phyloP scores from a whole-genome alignment of 176 grass and related monocot species.

The Bolboschoenus planiculmis region DNA sequence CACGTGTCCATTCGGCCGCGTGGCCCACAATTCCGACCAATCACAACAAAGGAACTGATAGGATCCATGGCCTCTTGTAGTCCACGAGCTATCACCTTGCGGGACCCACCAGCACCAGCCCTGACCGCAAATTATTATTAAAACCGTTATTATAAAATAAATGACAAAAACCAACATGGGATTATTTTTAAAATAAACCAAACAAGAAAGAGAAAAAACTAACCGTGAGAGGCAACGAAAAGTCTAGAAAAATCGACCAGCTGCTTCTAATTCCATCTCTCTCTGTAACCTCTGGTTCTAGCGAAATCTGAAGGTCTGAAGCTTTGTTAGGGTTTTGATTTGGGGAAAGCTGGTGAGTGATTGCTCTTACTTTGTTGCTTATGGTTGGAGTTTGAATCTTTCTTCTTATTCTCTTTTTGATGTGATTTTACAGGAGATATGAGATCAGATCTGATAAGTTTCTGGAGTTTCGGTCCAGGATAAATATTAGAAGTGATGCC shows the following conservation, averaged over 20 bases:
- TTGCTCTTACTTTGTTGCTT: neutral
- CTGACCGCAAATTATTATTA: neutral
- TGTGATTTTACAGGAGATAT: conserved; percentile 19
- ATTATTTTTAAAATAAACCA: neutral
- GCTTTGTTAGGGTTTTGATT: neutral
- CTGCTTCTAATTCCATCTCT: neutral
- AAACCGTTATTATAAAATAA: neutral
- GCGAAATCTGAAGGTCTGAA: no score
- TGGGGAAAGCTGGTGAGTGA: conserved; percentile 13
- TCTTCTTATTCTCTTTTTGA: neutral
- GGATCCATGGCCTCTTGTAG: conserved; percentile 9
- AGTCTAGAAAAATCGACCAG: conserved; percentile 9
- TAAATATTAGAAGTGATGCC: conserved; percentile 19
- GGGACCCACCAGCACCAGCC: neutral
- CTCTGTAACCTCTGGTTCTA: neutral
- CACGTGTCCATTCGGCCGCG: neutral
- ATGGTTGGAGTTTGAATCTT: neutral
- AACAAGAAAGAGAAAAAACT: neutral
- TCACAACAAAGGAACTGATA: conserved; percentile 14
- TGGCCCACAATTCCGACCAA: neutral
- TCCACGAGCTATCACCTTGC: conserved; percentile 7
- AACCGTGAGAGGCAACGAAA: neutral
- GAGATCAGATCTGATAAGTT: conserved; percentile 22
- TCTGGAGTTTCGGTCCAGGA: conserved; percentile 17
- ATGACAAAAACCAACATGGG: neutral